A percentile compares a stretch with the other conserved stretches of the same genome.
Conservation (phyloP, 2,329 filamentous ascomycete species). For the Coleophoma crateriformis region DNA sequence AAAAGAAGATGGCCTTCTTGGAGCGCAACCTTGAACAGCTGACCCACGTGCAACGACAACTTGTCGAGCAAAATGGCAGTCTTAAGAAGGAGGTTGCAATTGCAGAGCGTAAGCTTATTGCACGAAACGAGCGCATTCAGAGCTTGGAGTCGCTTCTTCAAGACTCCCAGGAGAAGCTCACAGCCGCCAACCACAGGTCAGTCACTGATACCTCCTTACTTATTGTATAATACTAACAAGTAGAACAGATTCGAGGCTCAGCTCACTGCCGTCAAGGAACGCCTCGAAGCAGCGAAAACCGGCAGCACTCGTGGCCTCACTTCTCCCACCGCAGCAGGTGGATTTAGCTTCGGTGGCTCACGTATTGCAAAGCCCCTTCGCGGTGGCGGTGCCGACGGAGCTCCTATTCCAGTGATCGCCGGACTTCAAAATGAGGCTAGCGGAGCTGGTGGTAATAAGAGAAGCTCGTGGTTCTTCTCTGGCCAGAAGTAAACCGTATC, state of each 20-base stretch:
- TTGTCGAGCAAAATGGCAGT: conserved; percentile 95
- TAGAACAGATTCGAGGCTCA: conserved; percentile 83
- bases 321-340: conserved; percentile 50
- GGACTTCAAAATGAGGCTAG: conserved; percentile 49
- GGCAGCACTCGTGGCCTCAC: conserved; percentile 82
- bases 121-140: conserved; percentile 93
- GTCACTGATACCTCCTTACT: conserved; percentile 28
- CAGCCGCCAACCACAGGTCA: conserved; percentile 94
- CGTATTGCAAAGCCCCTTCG: conserved; percentile 65
- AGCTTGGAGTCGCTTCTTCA: conserved; percentile 87
- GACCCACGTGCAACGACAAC: conserved; percentile 92
- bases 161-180: conserved; percentile 97
- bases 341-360: conserved; percentile 70
- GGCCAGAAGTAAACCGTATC: conserved; percentile 22
- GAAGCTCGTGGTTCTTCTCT: conserved; percentile 29
- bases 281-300: conserved; percentile 89
- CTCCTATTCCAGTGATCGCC: conserved; percentile 48
- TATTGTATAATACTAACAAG: conserved; percentile 1
- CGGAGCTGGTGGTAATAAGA: conserved; percentile 18
- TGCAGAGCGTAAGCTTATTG: conserved; percentile 93
- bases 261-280: conserved; percentile 94
- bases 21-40: conserved; percentile 97
- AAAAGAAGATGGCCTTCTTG: conserved; percentile 99
- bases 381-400: conserved; percentile 49
- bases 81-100: conserved; percentile 99